These are phyloP conservation scores for Terfezia claveryi DNA, from an alignment of 495 filamentous ascomycete genomes.

Conservation along the genomic window DNA sequence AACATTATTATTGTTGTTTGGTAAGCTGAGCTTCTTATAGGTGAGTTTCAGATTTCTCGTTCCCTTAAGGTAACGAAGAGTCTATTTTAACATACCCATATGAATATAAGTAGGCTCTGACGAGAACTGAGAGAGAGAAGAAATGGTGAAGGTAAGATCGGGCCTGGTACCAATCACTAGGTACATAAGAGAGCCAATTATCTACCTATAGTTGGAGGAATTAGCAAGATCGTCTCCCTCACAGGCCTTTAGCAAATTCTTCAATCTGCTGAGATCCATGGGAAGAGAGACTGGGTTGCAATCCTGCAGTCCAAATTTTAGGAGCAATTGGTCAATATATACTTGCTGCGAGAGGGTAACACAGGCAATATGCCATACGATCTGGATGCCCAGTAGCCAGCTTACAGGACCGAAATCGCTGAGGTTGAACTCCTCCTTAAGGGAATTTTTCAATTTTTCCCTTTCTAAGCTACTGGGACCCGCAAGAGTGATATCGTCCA, in stretches of 20 bases:
- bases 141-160: constrained; percentile 4
- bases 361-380: background rate
- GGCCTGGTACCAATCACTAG: constrained; percentile 4
- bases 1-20: too few relatives aligned
- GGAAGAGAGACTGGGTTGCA: background rate
- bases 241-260: too few relatives aligned
- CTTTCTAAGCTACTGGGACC: background rate
- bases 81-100: background rate
- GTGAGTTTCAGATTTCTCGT: too few relatives aligned
- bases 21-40: too few relatives aligned
- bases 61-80: too few relatives aligned
- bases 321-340: constrained; percentile 1
- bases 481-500: background rate
- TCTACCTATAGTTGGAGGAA: too few relatives aligned
- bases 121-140: constrained; percentile 2
- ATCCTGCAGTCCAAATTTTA: background rate
- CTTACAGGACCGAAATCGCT: background rate
- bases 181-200: too few relatives aligned
- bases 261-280: too few relatives aligned
- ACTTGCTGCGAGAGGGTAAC: background rate
- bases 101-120: background rate
- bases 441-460: background rate
- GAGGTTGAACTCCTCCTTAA: background rate
- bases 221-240: too few relatives aligned
- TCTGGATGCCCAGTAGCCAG: background rate